Evolutionary conservation across 2,329 filamentous ascomycete genomes (phyloP), one percentile per base, ranked within the genome.

Genomic region (Trichocomaceae sp.): DNA sequence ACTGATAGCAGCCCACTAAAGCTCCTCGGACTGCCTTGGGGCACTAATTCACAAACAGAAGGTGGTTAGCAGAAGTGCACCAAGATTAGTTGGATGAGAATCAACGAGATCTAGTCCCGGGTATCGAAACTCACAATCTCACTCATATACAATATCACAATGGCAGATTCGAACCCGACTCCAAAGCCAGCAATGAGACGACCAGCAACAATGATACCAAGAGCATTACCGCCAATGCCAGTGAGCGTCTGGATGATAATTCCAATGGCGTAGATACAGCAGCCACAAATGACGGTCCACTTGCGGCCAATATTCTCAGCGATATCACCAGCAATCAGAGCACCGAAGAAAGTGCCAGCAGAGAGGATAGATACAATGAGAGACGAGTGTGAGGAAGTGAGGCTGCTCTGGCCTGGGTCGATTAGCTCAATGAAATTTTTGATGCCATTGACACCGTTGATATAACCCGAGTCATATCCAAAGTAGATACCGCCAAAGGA

Each of bases 91-190:
- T 13, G 12, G n/a, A 12, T 6, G 17, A 12, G 17, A 2, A 20
- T 20, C 6, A n/a, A 12, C 2, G 17, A 12, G 17, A 8, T 41
- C 35, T n/a, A n/a, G n/a, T n/a, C n/a, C n/a, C n/a, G 12, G 17
- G 29, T 12, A 33, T 19, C 5, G 17, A 17, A 9, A 56, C 54
- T 56, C 33, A 72, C 70, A 67, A 91, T 88, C 74, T 91, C 88
- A 48, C 85, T 89, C 88, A 93, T 92, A 81, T 93, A 91, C 58
- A 90, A 78, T 66, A 90, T 88, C 71, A 90, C 84, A 64, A 90
- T 84, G 64, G 87, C 86, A 8, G 86, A 89, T 62, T 88, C 86
- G 68, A 90, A 90, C 66, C 87, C 88, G 64, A 90, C 86, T 78
- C 88, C 88, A 55, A 90, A 69, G 69, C 88, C 88, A 47, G 87